Conservation (phyloP, 2,329 filamentous ascomycete genomes). For the Xylariaceae sp. region DNA sequence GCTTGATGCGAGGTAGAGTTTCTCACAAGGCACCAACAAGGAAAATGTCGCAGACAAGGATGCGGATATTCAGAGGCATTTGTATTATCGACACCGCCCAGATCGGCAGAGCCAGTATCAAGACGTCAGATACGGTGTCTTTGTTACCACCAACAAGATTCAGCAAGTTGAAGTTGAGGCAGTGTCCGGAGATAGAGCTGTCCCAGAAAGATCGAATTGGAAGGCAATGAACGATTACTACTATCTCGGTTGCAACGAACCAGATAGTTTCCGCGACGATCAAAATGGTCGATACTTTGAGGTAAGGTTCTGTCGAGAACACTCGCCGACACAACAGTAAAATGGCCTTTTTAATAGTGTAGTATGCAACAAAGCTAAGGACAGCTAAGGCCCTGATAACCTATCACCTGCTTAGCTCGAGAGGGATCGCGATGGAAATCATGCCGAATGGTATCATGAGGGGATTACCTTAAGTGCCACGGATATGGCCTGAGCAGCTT, state of each 20-base stretch:
- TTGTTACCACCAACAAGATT: slow-evolving; percentile 4
- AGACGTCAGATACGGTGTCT: slow-evolving; percentile 5
- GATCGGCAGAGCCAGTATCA: slow-evolving; percentile 6
- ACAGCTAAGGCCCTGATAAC: not conserved
- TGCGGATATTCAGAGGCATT: slow-evolving; percentile 6
- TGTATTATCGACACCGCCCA: slow-evolving; percentile 4
- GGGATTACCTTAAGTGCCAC: not conserved
- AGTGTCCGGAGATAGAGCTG: not conserved
- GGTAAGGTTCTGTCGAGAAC: not conserved
- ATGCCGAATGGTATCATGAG: too few relatives aligned
- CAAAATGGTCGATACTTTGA: not conserved
- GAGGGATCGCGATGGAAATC: not conserved
- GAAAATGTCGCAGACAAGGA: slow-evolving; percentile 10
- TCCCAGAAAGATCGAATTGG: slow-evolving; percentile 8
- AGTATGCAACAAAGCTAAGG: not conserved
- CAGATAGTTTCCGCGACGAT: not conserved
- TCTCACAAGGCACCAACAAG: slow-evolving; percentile 12
- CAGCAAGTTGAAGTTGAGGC: slow-evolving; percentile 10
- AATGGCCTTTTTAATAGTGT: not conserved
- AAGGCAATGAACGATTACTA: slow-evolving; percentile 3
- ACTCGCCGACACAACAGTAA: not conserved
- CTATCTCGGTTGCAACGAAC: slow-evolving; percentile 4
- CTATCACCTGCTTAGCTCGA: not conserved
- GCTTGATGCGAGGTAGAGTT: not conserved
- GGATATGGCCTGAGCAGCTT: not conserved